Base-by-base conservation (phyloP, 2,329 filamentous ascomycete genomes). In the Aureobasidium sp. region DNA sequence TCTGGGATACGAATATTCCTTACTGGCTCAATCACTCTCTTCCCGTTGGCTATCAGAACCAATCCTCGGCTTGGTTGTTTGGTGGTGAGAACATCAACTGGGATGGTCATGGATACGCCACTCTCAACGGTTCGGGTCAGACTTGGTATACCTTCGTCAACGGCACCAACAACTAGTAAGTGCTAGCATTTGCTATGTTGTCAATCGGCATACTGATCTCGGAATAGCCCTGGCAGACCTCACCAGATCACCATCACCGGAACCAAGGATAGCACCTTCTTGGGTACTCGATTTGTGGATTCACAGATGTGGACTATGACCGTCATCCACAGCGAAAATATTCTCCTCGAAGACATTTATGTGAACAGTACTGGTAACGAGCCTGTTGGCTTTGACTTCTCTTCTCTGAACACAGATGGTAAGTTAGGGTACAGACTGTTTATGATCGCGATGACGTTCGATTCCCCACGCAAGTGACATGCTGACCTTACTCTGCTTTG, bases 301-400 rank as follows among this genome's bases (percentile, higher is more conserved):
- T 81, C 78, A 63, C 83, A 85, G 71, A 85, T 86, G 83, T 86
- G 83, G 57, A 70, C 70, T 2, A 79, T 84, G 76, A 79, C 79
- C 0, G 76, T 83, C 32, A 80, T 80, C 12, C 72, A 80, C 68
- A 80, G 79, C 6, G 64, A 77, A 8, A 71, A 80, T 53, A 71
- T 81, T 2, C 70, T 80, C 0, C 72, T 84, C 4, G 73, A 80
- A 56, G 75, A 81, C 63, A 82, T 84, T 44, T 76, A 78, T 64
- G 76, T 83, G 59, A 84, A 84, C 71, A 84, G 77, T 68, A 79
- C 77, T 20, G 72, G 67, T 27, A 62, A 66, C 36, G 48, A 27
- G 37, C 63, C 63, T 26, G 46, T 60, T 32, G 63, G 51, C 55
- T 44, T 46, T n/a, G 44, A 64, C 63, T 69, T 68, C 44, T 65